Evolutionary conservation across 2,329 filamentous ascomycete genomes (phyloP), one percentile per base, ranked within the genome.

Genomic region (Calonectria ilicicola): DNA sequence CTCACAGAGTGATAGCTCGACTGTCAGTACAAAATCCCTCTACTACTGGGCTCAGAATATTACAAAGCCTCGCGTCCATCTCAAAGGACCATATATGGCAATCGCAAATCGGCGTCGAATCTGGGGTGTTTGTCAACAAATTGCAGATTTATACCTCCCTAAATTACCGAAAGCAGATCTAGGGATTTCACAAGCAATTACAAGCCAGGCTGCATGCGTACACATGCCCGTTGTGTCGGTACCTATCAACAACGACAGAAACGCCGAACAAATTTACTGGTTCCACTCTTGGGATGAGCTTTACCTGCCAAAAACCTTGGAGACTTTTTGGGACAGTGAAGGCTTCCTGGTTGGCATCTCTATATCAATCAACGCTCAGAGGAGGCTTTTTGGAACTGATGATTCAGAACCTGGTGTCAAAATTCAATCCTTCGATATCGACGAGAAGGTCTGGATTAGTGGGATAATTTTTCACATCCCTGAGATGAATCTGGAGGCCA

Each of bases 31-130:
- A 15, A 68, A 68, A 29, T 42, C n/a, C 2, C 40, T 68, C 9
- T 63, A 68, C 17, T 21, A 53, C 5, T 68, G 66, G 66, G 40
- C 53, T 1, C 40, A 49, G 3, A 42, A 29, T 29, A 53, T 21
- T 12, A 68, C 66, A 2, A n/a, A 27, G 29, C 66, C 66, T 10
- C 53, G 53, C 10, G 1, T n/a, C 23, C 32, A 40, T 10, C 17
- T 63, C 17, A 35, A 15, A 26, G 66, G 66, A 3, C 53, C 66
- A 8, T 68, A 60, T 9, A 62, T 68, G 66, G 26, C 29, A 14
- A 14, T 68, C n/a, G 53, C 53, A 17, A 68, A 68, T 10, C 66
- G 66, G 2, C 66, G 66, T 38, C 66, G 66, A 15, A 58, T 68
- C 1, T 68, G 66, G 66, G 19, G 15, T 5, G 66, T 68, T 6